Conservation (phyloP, 2,329 filamentous ascomycete genomes). For the Hysterium pulicare region DNA sequence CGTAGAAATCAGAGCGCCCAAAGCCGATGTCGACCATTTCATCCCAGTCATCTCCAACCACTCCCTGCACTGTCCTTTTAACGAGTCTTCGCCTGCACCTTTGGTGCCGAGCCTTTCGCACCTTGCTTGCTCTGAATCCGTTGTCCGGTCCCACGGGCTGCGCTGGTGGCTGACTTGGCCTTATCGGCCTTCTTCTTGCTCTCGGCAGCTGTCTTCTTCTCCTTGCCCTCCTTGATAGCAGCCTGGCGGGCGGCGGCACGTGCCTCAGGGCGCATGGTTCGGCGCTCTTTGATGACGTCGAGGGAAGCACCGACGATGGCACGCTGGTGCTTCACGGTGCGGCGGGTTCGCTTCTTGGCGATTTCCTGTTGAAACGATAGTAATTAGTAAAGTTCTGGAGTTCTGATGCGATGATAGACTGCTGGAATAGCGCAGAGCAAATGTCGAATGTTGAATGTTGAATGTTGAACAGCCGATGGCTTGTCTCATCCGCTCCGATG, state of each 20-base stretch:
- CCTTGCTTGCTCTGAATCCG: constrained; percentile 96
- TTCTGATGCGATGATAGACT: too few relatives aligned
- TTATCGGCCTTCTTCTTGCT: constrained; percentile 98
- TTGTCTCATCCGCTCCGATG: too few relatives aligned
- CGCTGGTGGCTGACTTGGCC: constrained; percentile 79
- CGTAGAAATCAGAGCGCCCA: constrained; percentile 14
- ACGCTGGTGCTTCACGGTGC: constrained; percentile 97
- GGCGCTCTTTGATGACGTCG: constrained; percentile 99
- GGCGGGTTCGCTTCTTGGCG: constrained; percentile 98
- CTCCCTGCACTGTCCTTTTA: constrained; percentile 61
- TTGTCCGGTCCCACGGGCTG: constrained; percentile 72
- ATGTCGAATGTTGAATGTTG: too few relatives aligned
- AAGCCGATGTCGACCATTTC: constrained; percentile 1
- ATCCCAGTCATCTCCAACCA: constrained; percentile 1
- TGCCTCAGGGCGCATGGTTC: constrained; percentile 89
- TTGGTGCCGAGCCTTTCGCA: constrained; percentile 82
- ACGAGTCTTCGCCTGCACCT: constrained; percentile 83
- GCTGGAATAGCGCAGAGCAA: too few relatives aligned
- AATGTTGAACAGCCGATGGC: too few relatives aligned
- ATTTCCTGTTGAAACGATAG: constrained; percentile 68
- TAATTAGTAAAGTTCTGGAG: too few relatives aligned
- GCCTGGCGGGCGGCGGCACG: constrained; percentile 82
- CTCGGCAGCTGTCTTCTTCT: constrained; percentile 87
- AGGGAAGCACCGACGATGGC: constrained; percentile 98
- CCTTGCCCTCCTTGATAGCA: constrained; percentile 97